phyloP scores from a whole-genome alignment of 1,139 yeast species.

The Meyerozyma sp. region DNA sequence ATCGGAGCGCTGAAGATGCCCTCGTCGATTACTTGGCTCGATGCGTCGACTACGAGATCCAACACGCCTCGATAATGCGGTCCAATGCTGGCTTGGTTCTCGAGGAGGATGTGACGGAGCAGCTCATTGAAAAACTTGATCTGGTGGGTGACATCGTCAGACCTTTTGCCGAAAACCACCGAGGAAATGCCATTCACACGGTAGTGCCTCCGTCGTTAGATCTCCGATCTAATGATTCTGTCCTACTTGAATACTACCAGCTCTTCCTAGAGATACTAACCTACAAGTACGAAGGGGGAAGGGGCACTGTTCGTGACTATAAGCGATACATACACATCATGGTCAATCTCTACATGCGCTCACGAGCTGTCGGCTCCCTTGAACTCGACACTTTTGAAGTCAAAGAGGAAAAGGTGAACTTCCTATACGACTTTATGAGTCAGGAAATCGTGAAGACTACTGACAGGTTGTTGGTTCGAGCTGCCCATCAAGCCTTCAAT shows the following conservation, averaged over 20 bases:
- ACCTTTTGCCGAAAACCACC: conserved; percentile 2
- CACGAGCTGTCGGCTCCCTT: conserved; percentile 6
- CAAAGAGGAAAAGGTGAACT: conserved; percentile 16
- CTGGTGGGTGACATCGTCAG: conserved; percentile 1
- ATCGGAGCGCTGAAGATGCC: background rate
- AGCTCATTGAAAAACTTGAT: background rate
- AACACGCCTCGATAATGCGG: background rate
- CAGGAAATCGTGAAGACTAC: conserved; percentile 12
- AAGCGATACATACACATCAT: conserved; percentile 16
- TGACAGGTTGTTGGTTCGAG: conserved; percentile 6
- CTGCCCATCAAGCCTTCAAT: background rate
- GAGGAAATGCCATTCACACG: conserved; percentile 4
- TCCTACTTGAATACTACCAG: conserved; percentile 18
- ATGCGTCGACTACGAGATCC: background rate
- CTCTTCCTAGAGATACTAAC: conserved; percentile 20
- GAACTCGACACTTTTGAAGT: conserved; percentile 21
- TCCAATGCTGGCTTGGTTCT: background rate
- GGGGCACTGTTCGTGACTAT: conserved; percentile 8
- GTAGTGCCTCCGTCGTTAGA: conserved; percentile 8
- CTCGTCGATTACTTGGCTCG: background rate
- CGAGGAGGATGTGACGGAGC: background rate
- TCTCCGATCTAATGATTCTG: conserved; percentile 11
- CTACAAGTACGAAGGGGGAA: conserved; percentile 7
- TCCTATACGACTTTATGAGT: conserved; percentile 16
- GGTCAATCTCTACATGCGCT: conserved; percentile 19